These are phyloP conservation scores for Penicillium goetzii DNA, from an alignment of 495 filamentous ascomycete species.

Conservation along the genomic window DNA sequence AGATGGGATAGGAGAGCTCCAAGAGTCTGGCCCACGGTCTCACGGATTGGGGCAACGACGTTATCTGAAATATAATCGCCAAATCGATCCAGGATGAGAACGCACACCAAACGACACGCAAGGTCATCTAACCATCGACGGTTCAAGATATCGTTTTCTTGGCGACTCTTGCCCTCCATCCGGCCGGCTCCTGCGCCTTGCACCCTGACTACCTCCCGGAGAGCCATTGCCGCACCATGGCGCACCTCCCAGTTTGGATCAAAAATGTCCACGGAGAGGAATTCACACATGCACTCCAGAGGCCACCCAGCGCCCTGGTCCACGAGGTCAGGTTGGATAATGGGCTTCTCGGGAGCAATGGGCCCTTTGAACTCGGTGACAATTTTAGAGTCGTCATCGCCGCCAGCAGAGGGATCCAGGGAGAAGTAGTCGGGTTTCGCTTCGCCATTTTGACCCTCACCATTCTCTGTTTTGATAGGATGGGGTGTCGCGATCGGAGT, in stretches of 20 bases:
- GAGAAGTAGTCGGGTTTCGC: slow-evolving; percentile 77
- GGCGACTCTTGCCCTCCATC: slow-evolving; percentile 64
- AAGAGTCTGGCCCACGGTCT: slow-evolving; percentile 94
- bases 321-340: slow-evolving; percentile 68
- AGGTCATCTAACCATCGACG: slow-evolving; percentile 88
- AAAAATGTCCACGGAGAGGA: slow-evolving; percentile 89
- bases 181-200: slow-evolving; percentile 93
- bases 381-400: slow-evolving; percentile 87
- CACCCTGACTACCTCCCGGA: slow-evolving; percentile 88
- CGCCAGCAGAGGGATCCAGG: slow-evolving; percentile 70
- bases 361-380: slow-evolving; percentile 95
- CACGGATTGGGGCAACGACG: slow-evolving; percentile 92
- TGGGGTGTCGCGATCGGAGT: slow-evolving; percentile 69
- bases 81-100: slow-evolving; percentile 96
- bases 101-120: slow-evolving; percentile 87
- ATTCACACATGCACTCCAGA: slow-evolving; percentile 89
- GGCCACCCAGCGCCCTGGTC: slow-evolving; percentile 82
- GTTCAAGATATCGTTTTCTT: slow-evolving; percentile 79
- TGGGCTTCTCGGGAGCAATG: slow-evolving; percentile 59
- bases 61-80: slow-evolving; percentile 98
- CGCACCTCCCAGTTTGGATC: slow-evolving; percentile 94
- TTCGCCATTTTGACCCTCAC: slow-evolving; percentile 56
- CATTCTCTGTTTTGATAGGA: slow-evolving; percentile 66
- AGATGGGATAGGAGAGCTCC: slow-evolving; percentile 86
- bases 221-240: slow-evolving; percentile 95